These are phyloP conservation scores for Ampelomyces quisqualis DNA, from an alignment of 2,329 filamentous ascomycete species.

Conservation along the genomic window DNA sequence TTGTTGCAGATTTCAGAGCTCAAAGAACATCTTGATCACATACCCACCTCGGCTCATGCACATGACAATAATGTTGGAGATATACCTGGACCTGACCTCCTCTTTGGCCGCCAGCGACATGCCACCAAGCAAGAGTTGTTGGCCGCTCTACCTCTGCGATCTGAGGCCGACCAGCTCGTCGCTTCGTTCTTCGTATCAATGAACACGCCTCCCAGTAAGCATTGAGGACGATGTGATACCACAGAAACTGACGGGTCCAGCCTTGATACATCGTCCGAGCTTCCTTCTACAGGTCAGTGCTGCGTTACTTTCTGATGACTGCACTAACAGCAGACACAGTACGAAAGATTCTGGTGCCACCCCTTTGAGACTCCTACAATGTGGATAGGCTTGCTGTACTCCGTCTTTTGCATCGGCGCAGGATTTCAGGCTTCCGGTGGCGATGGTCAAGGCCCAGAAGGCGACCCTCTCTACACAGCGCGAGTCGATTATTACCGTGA, in stretches of 20 bases:
- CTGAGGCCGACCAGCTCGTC: constrained; percentile 30
- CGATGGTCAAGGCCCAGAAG: constrained; percentile 3
- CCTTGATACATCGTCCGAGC: constrained; percentile 33
- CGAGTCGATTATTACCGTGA: constrained; percentile 35
- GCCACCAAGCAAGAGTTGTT: constrained; percentile 33
- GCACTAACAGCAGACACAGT: constrained; percentile 30
- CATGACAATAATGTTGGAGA: constrained; percentile 16
- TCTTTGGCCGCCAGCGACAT: constrained; percentile 32
- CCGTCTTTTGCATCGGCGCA: constrained; percentile 38
- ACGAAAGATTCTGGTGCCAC: constrained; percentile 48
- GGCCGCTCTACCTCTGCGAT: constrained; percentile 26
- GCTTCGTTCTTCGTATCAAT: constrained; percentile 30
- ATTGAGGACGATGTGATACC: not conserved
- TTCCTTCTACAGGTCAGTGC: constrained; percentile 29
- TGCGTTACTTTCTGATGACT: too few relatives aligned
- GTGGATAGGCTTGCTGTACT: constrained; percentile 51
- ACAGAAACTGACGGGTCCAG: constrained; percentile 14
- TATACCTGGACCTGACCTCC: constrained; percentile 28
- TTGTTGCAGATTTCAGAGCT: constrained; percentile 33
- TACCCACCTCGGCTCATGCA: constrained; percentile 25
- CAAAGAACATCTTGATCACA: constrained; percentile 34
- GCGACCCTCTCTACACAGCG: constrained; percentile 18
- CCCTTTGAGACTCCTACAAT: constrained; percentile 42
- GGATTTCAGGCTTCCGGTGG: constrained; percentile 24
- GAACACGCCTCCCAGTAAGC: constrained; percentile 31